Evolutionary conservation across 2,329 filamentous ascomycete genomes (phyloP), one percentile per base, ranked within the genome.

Genomic region (Aspergillus sp.): DNA sequence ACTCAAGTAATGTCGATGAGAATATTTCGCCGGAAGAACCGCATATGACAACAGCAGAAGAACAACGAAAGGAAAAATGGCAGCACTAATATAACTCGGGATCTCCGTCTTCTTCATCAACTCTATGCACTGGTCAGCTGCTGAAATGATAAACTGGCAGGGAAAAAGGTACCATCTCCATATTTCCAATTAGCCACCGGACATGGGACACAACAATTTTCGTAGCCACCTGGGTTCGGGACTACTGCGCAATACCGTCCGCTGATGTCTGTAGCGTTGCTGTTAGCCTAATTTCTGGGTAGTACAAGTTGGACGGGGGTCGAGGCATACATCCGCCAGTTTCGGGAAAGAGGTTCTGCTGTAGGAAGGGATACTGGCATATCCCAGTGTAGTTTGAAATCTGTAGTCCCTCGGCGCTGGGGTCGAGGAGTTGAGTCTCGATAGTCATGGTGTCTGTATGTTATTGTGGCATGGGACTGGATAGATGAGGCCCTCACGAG

Each of bases 1-100:
- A 63, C 88, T 96, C 33, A 98, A 75, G 62, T 97, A 97, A 67
- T 98, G 93, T 46, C 90, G 83, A 62, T 89, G 83, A 5, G 93
- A 96, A 73, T 88, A 91, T 59, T 95, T 89, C 20, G 88, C 82
- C 0, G 93, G 90, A 19, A 98, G 75, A 12, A 85, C 76, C 3
- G 82, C 73, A 77, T 90, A 97, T 5, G 89, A 94, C 5, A 88
- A 45, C 13, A 97, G 73, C 48, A 97, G 74, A 61, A 93, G 91
- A 13, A 83, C 61, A 52, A 86, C 85, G 58, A 86, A 82, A 43
- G 85, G 70, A 38, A 90, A 77, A 47, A 88, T 83, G 7, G 77
- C 81, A 13, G 95, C 82, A 53, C 88, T 89, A 48, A 96, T 74
- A 83, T 88, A 95, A 67, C 89, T 87, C n/a, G 88, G 83, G 12